phyloP scores from a whole-genome alignment of 306 rosid species.

The Acmispon strigosus region DNA sequence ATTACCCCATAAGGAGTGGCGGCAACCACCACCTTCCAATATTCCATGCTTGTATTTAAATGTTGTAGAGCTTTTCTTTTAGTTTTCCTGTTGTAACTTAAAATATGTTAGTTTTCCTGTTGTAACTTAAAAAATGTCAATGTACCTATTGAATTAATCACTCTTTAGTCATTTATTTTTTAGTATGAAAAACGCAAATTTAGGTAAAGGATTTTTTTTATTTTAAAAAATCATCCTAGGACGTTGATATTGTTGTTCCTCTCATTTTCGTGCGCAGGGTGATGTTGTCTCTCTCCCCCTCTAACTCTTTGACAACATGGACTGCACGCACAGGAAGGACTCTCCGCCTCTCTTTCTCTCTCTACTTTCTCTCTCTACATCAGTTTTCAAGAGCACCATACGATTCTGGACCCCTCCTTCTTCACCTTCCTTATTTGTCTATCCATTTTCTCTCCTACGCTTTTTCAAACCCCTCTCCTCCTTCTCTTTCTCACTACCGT shows the following conservation, averaged over 20 bases:
- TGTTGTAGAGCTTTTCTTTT: no score
- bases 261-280: not conserved
- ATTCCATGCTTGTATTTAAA: no score
- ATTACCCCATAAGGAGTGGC: no score
- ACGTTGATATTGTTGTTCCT: constrained; percentile 11
- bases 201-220: no score
- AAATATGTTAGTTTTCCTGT: no score
- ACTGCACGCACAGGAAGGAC: constrained; percentile 34
- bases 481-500: not conserved
- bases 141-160: no score
- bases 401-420: constrained; percentile 8
- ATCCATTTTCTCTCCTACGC: not conserved
- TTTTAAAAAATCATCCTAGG: not conserved
- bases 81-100: no score
- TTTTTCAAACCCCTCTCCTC: no score
- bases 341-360: constrained; percentile 25
- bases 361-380: not conserved
- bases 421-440: not conserved
- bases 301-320: constrained; percentile 26
- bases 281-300: not conserved
- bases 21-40: no score
- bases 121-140: no score
- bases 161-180: no score
- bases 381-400: not conserved
- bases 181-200: no score